These are phyloP conservation scores for Ogataea ganodermae DNA, from an alignment of 805 yeast genomes.

Conservation along the genomic window DNA sequence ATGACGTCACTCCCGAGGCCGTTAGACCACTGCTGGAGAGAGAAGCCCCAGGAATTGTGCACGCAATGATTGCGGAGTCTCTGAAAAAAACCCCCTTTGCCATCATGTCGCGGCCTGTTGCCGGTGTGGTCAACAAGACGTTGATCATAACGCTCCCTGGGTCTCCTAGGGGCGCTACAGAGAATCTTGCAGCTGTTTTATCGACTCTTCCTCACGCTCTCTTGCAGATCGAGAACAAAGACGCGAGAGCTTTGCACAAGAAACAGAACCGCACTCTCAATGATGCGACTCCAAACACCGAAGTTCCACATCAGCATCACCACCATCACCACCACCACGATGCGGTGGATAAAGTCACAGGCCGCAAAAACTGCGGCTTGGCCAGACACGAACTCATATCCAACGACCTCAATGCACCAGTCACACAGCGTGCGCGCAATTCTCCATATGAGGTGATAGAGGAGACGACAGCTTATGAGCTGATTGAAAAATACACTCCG, in stretches of 20 bases:
- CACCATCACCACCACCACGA: constrained; percentile 14
- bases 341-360: neutral
- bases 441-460: constrained; percentile 53
- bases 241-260: constrained; percentile 44
- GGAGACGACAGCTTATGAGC: constrained; percentile 40
- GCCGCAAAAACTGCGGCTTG: constrained; percentile 32
- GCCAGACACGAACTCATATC: constrained; percentile 41
- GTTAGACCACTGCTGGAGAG: constrained; percentile 42
- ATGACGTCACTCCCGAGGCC: constrained; percentile 55
- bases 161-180: constrained; percentile 50
- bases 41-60: constrained; percentile 52
- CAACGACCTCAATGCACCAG: constrained; percentile 39
- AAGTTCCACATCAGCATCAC: constrained; percentile 18
- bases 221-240: constrained; percentile 36
- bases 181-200: constrained; percentile 43
- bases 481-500: constrained; percentile 39
- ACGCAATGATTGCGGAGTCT: constrained; percentile 46
- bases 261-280: constrained; percentile 30
- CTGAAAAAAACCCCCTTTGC: constrained; percentile 49
- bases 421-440: constrained; percentile 43
- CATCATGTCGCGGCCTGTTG: constrained; percentile 51
- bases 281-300: constrained; percentile 20
- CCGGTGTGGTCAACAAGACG: constrained; percentile 43
- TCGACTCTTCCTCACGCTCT: constrained; percentile 46
- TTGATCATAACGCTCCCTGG: constrained; percentile 54